Base-by-base conservation (phyloP, 2,329 filamentous ascomycete species). In the Penicillium sp. region DNA sequence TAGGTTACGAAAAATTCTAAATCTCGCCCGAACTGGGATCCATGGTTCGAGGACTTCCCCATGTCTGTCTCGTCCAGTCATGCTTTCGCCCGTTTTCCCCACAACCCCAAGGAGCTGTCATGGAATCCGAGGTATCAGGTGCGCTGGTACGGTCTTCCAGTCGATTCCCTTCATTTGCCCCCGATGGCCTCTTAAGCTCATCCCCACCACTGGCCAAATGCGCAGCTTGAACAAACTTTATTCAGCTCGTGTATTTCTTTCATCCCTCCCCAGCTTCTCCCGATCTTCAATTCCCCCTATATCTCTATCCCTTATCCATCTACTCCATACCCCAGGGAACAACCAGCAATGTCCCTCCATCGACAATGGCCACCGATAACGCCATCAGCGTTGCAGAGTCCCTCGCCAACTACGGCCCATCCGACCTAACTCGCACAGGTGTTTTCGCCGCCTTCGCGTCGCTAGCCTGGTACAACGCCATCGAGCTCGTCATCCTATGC, bases 401-500 rank as follows among this genome's bases (percentile, higher is more conserved):
- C 47, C 32, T 62, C 40, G 44, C 59, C 21, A 29, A 48, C 4
- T 32, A 52, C 32, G n/a, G 39, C 9, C 16, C 31, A 8, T 50
- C 31, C 10, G 35, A 41, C 18, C 10, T 39, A 29, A n/a, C 56
- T 7, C 53, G 58, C 35, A 52, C 50, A 1, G 52, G 59, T 6
- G 31, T 67, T 15, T 61, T 66, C 27, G 52, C 61, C 3, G 57
- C 61, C 9, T 63, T 67, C 42, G 53, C 59, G 3, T 59, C 57
- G 1, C 39, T 66, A 34, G 61, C 63, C 21, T 63, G 60, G 58
- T 66, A 66, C 44, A 66, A 66, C 51, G 49, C 61, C 18, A 58
- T 67, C 40, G 65, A 67, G 23, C 56, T 67, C 2, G 48, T 65
- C 15, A 58, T 78, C 32, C 69, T 78, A 50, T 69, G 78, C 48